phyloP scores from a whole-genome alignment of 2,329 filamentous ascomycete species.

The Diaporthe vexans region DNA sequence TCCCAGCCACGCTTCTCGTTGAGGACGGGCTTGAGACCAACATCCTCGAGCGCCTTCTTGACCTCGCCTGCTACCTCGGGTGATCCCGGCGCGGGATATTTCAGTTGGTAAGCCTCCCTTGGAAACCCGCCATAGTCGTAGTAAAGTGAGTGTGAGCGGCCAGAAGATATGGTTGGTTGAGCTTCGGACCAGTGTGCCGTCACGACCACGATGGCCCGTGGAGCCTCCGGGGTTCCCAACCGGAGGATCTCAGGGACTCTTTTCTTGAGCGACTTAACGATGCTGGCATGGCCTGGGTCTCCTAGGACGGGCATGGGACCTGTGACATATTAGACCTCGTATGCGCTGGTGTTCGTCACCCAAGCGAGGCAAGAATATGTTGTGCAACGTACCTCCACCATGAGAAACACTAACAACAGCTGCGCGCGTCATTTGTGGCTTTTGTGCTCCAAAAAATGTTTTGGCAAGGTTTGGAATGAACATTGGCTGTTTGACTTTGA shows the following conservation, averaged over 20 bases:
- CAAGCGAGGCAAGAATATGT: not conserved
- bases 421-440: constrained; percentile 55
- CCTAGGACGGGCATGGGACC: constrained; percentile 71
- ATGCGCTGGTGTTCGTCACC: not conserved
- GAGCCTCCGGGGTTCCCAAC: constrained; percentile 64
- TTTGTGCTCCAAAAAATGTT: not conserved
- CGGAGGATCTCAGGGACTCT: constrained; percentile 69
- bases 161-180: constrained; percentile 66
- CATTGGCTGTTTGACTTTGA: not conserved
- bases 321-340: constrained; percentile 40
- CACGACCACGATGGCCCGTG: constrained; percentile 67
- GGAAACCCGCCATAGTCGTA: constrained; percentile 75
- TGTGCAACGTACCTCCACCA: constrained; percentile 57
- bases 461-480: not conserved
- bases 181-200: constrained; percentile 70
- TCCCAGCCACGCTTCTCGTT: constrained; percentile 66
- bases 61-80: constrained; percentile 66
- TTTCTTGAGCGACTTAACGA: constrained; percentile 65
- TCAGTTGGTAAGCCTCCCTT: constrained; percentile 65
- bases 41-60: constrained; percentile 57
- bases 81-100: constrained; percentile 69
- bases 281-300: constrained; percentile 65
- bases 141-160: constrained; percentile 59
- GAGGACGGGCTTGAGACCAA: constrained; percentile 59
- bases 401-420: constrained; percentile 65